phyloP scores from a whole-genome alignment of 768 basidiomycete genomes.

The Galerina sulciceps region DNA sequence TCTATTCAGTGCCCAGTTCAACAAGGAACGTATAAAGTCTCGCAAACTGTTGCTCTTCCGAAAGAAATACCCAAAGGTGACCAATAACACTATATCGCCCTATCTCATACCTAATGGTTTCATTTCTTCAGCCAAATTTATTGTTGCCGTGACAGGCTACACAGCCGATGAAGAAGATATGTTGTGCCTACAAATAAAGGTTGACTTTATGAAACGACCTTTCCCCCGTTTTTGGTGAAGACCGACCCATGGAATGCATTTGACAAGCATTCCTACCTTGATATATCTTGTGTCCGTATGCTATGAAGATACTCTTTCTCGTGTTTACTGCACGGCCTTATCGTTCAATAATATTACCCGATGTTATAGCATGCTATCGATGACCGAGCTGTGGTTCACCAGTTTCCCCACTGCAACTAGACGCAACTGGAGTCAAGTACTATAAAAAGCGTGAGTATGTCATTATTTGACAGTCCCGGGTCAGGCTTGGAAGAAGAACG shows the following conservation, averaged over 20 bases:
- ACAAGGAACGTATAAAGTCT: conserved; percentile 69
- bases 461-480: too few relatives aligned
- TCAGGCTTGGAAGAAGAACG: too few relatives aligned
- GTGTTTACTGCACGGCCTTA: not conserved
- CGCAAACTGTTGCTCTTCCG: conserved; percentile 85
- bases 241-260: too few relatives aligned
- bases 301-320: not conserved
- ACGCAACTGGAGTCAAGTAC: too few relatives aligned
- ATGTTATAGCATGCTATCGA: too few relatives aligned
- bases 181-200: conserved; percentile 78
- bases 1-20: conserved; percentile 85
- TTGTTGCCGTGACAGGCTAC: conserved; percentile 68
- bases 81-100: conserved; percentile 13
- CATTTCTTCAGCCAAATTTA: conserved; percentile 75
- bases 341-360: too few relatives aligned
- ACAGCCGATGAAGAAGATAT: conserved; percentile 75
- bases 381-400: too few relatives aligned
- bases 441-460: too few relatives aligned
- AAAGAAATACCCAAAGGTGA: conserved; percentile 89
- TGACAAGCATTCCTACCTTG: not conserved
- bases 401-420: too few relatives aligned
- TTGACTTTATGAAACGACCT: conserved; percentile 69
- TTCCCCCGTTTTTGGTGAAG: conserved; percentile 39
- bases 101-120: conserved; percentile 7
- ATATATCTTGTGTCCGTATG: not conserved